These are phyloP conservation scores for Paxillus rubicundulus DNA, from an alignment of 768 basidiomycete genomes.

Conservation along the genomic window DNA sequence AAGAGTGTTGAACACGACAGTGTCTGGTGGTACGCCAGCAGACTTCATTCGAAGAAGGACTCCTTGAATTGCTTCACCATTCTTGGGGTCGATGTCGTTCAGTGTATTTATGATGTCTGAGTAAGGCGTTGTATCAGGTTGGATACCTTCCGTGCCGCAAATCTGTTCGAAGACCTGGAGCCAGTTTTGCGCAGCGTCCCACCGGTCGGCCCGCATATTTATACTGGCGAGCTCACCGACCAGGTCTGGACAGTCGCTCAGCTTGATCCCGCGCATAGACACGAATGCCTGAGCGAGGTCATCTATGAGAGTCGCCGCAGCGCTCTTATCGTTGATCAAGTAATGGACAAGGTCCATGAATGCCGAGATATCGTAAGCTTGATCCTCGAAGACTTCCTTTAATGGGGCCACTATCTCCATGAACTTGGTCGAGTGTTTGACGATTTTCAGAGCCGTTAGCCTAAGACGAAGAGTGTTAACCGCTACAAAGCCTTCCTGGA, in stretches of 20 bases:
- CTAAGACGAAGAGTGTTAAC: conserved; percentile 38
- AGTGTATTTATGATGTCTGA: conserved; percentile 40
- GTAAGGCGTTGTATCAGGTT: conserved; percentile 31
- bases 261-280: conserved; percentile 12
- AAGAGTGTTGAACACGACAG: conserved; percentile 48
- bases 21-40: conserved; percentile 37
- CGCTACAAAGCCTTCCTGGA: conserved; percentile 37
- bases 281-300: conserved; percentile 21
- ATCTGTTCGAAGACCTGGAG: conserved; percentile 24
- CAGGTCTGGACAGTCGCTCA: conserved; percentile 31
- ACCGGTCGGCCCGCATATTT: conserved; percentile 32
- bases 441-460: conserved; percentile 36
- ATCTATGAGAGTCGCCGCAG: conserved; percentile 17
- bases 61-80: conserved; percentile 31
- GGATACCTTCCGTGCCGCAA: conserved; percentile 16
- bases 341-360: conserved; percentile 29
- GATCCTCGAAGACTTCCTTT: conserved; percentile 13
- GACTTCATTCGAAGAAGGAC: conserved; percentile 41
- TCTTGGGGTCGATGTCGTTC: conserved; percentile 28
- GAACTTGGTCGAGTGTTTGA: conserved; percentile 2
- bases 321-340: conserved; percentile 13
- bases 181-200: conserved; percentile 31
- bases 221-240: conserved; percentile 38
- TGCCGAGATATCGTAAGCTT: conserved; percentile 17
- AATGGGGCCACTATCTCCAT: background rate